These are phyloP conservation scores for Coemansia sp. DNA, from an alignment of 192 early-diverging fungal genomes.

Conservation along the genomic window DNA sequence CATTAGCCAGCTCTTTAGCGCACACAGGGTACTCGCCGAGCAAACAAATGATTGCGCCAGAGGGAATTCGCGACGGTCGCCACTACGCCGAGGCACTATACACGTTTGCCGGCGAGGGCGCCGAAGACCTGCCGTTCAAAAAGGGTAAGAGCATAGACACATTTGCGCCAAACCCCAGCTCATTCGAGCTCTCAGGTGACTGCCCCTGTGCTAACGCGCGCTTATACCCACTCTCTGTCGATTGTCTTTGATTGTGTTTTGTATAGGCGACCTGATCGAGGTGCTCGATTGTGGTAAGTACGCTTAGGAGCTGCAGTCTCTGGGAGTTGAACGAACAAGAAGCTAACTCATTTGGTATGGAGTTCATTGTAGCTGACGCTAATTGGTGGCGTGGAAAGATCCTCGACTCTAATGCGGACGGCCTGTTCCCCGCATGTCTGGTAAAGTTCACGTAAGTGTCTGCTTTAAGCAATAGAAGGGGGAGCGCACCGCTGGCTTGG, in stretches of 20 bases:
- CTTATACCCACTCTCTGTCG: not conserved
- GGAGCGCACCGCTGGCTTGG: not conserved
- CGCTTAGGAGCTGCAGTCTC: not conserved
- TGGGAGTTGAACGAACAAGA: not conserved
- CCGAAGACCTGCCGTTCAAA: slow-evolving; percentile 53
- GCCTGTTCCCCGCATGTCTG: slow-evolving; percentile 55
- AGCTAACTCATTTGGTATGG: not conserved
- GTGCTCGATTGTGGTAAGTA: slow-evolving; percentile 49
- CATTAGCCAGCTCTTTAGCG: not conserved
- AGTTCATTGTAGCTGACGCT: slow-evolving; percentile 42
- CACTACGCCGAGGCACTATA: slow-evolving; percentile 55
- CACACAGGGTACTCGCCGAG: not conserved
- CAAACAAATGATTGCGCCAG: slow-evolving; percentile 46
- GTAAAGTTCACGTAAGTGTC: slow-evolving; percentile 56
- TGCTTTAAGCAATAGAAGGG: not conserved
- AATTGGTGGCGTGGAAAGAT: slow-evolving; percentile 58
- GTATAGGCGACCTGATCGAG: slow-evolving; percentile 48
- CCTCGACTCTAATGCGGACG: slow-evolving; percentile 43
- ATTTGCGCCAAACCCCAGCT: not conserved
- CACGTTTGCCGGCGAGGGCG: slow-evolving; percentile 54
- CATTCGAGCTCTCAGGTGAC: not conserved
- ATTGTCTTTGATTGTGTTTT: slow-evolving; percentile 4
- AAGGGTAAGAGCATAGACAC: slow-evolving; percentile 25
- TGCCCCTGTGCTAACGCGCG: not conserved
- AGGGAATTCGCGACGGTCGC: slow-evolving; percentile 51